phyloP scores from a whole-genome alignment of 83 land plant species.

The Picea abies region DNA sequence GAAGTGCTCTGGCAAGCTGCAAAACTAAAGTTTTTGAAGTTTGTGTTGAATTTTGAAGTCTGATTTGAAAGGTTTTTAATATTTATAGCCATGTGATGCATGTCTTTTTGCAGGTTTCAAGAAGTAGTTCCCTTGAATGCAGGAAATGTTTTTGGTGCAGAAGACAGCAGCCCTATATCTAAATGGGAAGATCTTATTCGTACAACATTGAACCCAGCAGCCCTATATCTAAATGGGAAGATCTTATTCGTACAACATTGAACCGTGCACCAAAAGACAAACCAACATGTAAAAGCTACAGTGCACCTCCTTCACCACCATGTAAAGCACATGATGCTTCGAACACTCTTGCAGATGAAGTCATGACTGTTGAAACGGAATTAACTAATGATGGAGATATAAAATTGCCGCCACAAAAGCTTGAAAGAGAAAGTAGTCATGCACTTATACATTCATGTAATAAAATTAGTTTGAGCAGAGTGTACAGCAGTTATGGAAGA shows the following conservation, averaged over 20 bases:
- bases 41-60: background rate
- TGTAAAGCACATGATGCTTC: slow-evolving; percentile 2
- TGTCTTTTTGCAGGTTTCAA: slow-evolving; percentile 26
- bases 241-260: slow-evolving; percentile 26
- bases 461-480: slow-evolving; percentile 8
- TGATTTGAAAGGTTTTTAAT: background rate
- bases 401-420: background rate
- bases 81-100: slow-evolving; percentile 2
- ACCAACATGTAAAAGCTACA: slow-evolving; percentile 5
- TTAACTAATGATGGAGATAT: background rate
- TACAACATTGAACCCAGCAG: slow-evolving; percentile 21
- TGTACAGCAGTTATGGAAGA: slow-evolving; percentile 9
- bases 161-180: slow-evolving; percentile 22
- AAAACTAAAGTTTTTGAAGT: background rate
- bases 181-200: slow-evolving; percentile 31
- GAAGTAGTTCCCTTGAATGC: slow-evolving; percentile 39
- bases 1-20: background rate
- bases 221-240: slow-evolving; percentile 27
- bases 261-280: slow-evolving; percentile 11
- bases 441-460: background rate
- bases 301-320: slow-evolving; percentile 24
- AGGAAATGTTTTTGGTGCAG: slow-evolving; percentile 35
- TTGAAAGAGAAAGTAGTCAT: background rate
- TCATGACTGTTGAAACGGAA: background rate
- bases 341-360: background rate